Evolutionary conservation across 495 filamentous ascomycete species (phyloP), one percentile per base, ranked within the genome.

Genomic region (Penicillium cosmopolitanum): DNA sequence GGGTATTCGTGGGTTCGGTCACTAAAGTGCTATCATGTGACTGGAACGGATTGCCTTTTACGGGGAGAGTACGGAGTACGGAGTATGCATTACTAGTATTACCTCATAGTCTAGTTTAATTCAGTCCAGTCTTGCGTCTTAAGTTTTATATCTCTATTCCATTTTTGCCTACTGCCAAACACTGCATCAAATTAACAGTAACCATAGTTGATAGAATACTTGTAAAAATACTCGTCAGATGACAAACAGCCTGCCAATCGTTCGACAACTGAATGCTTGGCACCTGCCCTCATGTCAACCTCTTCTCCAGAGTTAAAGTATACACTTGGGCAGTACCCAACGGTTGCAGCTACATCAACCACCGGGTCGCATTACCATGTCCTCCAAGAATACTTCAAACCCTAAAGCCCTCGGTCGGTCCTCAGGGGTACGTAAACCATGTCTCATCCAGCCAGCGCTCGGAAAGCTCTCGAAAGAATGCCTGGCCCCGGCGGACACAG

Each of bases 361-460:
- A 23, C 1, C 28, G 28, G 6, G 28, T 8, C 28, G 5, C 28
- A 38, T 38, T n/a, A 9, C 2, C 19, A 69, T 68, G 66, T 18
- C 63, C 2, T 51, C 60, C 31, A 59, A 61, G 38, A 53, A 51
- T 13, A 53, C 57, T 19, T 47, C 60, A 5, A 51, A 56, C 47
- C 53, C 53, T 6, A 69, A 62, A 38, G 48, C 55, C 35, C 55
- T 70, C 15, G 67, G 67, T 16, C 56, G 56, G 35, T 31, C 65
- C 48, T 36, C 57, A 38, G 67, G 67, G 33, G 67, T 70, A 68
- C 25, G 67, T 70, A 19, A 34, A 50, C 21, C 23, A 11, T 16
- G 8, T 52, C 33, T 31, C n/a, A 0, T n/a, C 21, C 36, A 23
- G 42, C 9, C 23, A 56, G 31, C 44, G 12, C 19, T 12, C 4